phyloP scores from a whole-genome alignment of 768 basidiomycete species.

The Lactifluus piperatus region DNA sequence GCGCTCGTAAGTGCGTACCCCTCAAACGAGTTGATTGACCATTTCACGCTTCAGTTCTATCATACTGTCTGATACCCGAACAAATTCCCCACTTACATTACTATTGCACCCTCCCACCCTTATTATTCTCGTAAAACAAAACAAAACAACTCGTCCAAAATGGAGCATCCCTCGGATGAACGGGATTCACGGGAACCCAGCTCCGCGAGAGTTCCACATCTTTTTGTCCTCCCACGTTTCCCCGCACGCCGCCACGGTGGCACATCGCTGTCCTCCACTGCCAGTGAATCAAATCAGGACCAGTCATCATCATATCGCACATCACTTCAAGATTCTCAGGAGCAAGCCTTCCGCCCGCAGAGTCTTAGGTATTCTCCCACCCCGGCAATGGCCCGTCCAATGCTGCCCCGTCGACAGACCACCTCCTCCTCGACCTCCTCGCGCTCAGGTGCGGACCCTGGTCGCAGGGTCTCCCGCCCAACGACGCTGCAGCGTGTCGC shows the following conservation, averaged over 20 bases:
- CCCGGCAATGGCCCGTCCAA: neutral
- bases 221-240: neutral
- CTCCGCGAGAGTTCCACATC: neutral
- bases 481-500: constrained; percentile 11
- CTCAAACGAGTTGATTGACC: too few relatives aligned
- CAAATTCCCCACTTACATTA: too few relatives aligned
- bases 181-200: neutral
- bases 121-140: too few relatives aligned
- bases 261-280: neutral
- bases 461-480: neutral
- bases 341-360: neutral
- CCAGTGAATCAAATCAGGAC: neutral
- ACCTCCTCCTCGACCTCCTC: neutral
- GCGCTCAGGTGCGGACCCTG: neutral
- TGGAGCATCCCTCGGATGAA: too few relatives aligned
- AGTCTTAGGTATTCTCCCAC: neutral
- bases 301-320: neutral
- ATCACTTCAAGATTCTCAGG: neutral
- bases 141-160: too few relatives aligned
- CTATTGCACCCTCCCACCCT: too few relatives aligned
- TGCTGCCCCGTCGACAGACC: neutral
- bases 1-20: too few relatives aligned
- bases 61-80: too few relatives aligned
- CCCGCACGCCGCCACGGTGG: neutral
- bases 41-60: too few relatives aligned